Evolutionary conservation across 495 filamentous ascomycete species (phyloP).

Genomic region (Penicillium tannophilum): DNA sequence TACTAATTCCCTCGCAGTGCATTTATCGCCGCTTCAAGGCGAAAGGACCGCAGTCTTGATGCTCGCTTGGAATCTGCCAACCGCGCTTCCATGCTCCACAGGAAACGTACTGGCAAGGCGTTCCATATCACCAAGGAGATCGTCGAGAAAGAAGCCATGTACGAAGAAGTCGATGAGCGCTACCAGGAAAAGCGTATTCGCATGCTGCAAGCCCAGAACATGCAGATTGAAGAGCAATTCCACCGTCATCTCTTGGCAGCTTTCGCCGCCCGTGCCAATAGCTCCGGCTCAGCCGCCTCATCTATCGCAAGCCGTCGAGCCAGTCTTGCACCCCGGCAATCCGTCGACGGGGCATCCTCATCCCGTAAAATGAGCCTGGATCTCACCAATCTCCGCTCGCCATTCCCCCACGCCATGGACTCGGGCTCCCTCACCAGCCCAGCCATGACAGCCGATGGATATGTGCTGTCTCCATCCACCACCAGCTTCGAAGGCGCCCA

Average conservation of each 20-base stretch:
- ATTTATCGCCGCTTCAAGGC: constrained; percentile 92
- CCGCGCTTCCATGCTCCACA: constrained; percentile 87
- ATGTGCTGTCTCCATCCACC: constrained; percentile 34
- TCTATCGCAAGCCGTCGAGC: constrained; percentile 28
- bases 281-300: constrained; percentile 13
- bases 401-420: constrained; percentile 33
- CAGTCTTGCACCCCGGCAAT: constrained; percentile 31
- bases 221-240: constrained; percentile 46
- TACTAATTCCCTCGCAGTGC: constrained; percentile 54
- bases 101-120: constrained; percentile 80
- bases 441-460: constrained; percentile 25
- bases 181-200: constrained; percentile 48
- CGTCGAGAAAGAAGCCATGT: constrained; percentile 94
- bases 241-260: constrained; percentile 42
- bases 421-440: constrained; percentile 33
- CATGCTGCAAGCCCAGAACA: constrained; percentile 46
- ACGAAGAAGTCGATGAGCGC: constrained; percentile 89
- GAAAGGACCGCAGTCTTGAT: constrained; percentile 86
- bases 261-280: constrained; percentile 31
- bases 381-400: constrained; percentile 36
- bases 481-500: constrained; percentile 27
- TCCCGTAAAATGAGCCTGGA: constrained; percentile 47
- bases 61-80: constrained; percentile 87
- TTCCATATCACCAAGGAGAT: constrained; percentile 85
- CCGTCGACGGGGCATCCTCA: constrained; percentile 27